Conservation (phyloP, 1,284 basidiomycete species). For the Termitomyces sp. region DNA sequence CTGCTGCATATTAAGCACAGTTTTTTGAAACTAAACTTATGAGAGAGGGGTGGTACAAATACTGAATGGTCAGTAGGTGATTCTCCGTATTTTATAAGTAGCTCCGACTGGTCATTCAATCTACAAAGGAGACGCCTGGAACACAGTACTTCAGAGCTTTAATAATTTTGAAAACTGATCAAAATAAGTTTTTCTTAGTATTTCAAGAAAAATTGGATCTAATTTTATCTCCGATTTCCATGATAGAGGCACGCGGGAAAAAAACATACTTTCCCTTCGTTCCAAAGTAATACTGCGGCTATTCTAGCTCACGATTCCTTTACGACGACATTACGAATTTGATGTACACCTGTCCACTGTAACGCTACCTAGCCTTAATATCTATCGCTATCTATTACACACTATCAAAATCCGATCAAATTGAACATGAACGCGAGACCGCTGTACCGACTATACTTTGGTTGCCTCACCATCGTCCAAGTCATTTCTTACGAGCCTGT, state of each 20-base stretch:
- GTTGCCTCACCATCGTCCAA: constrained; percentile 4
- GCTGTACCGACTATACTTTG: constrained; percentile 10
- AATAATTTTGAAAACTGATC: neutral
- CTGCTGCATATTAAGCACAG: neutral
- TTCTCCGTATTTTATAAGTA: too few species aligned
- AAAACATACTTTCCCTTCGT: too few species aligned
- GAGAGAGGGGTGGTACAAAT: neutral
- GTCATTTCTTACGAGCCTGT: constrained; percentile 18
- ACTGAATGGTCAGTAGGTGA: neutral
- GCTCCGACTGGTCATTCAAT: neutral
- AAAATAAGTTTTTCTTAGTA: neutral
- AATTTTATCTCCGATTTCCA: constrained; percentile 10
- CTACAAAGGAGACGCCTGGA: neutral
- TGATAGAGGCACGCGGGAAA: neutral
- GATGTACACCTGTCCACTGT: constrained; percentile 12
- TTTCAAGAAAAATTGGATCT: neutral
- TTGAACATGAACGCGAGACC: constrained; percentile 8
- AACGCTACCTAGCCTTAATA: constrained; percentile 9
- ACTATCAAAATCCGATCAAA: constrained; percentile 1
- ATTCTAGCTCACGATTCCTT: constrained; percentile 9
- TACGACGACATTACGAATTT: constrained; percentile 16
- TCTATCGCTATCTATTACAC: constrained; percentile 5
- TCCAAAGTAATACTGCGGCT: neutral
- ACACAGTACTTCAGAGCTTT: neutral
- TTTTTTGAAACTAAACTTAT: neutral